Base-by-base conservation (phyloP, 2,329 filamentous ascomycete genomes). In the Calonectria multiphialidica region DNA sequence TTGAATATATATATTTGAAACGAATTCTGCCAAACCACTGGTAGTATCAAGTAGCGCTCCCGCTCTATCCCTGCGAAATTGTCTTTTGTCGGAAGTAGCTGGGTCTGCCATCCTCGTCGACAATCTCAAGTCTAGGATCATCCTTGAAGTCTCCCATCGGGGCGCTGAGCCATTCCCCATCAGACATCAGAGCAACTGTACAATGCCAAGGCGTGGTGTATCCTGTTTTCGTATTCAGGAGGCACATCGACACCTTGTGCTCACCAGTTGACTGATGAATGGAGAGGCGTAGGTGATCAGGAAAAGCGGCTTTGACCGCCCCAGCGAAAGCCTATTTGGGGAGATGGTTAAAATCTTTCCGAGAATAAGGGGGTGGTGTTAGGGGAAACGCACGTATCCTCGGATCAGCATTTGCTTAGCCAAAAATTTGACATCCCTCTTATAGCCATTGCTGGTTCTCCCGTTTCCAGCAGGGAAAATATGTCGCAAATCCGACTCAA, bases 181-280 rank as follows among this genome's bases (percentile, higher is more conserved):
- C 70, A 3, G 72, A 69, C 49, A 76, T 65, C 44, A 62, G 44
- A 7, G 73, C 70, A 21, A 74, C 68, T 30, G 67, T 73, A 37
- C 81, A 82, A 45, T 82, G 81, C 81, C 81, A 82, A 0, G 81
- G 81, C 0, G 81, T 82, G 0, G 81, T 82, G 50, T 76, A 82
- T 1, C 77, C 77, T 0, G 78, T 81, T 23, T 75, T 77, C n/a
- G 81, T 82, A 65, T 78, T 75, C 10, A 82, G 75, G 4, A 81
- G 70, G 16, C 79, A 75, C 25, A 82, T 76, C 1, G 78, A 82
- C 2, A 82, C 65, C 42, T 82, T 82, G 33, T 76, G 69, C 3
- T 74, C 76, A 0, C 75, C 80, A 0, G 76, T 74, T 0, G 81
- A 82, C 5, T 80, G 74, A 16, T 82, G 81, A 2, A 82, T 82